A percentile compares a stretch with the other conserved stretches of the same genome.
phyloP scores from a whole-genome alignment of 495 filamentous ascomycete species.

The Hypoxylon cercidicola region DNA sequence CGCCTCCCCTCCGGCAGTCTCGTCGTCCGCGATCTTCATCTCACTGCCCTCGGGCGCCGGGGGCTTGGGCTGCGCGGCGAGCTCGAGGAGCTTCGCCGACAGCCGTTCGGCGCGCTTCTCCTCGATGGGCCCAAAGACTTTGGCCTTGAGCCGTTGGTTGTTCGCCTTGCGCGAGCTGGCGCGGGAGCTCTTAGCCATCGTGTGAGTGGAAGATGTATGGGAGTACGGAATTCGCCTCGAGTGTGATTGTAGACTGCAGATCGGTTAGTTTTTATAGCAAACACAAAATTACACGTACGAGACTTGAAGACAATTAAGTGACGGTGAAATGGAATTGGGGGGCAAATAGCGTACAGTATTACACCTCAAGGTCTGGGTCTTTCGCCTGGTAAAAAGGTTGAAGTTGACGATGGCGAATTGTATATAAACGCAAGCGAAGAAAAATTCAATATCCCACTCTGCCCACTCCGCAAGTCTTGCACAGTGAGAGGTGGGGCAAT shows the following conservation, averaged over 20 bases:
- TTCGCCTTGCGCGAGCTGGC: conserved; percentile 81
- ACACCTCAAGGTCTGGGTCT: no score
- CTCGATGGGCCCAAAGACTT: conserved; percentile 82
- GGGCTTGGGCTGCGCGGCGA: conserved; percentile 74
- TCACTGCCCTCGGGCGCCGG: conserved; percentile 37
- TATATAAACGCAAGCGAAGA: conserved; percentile 6
- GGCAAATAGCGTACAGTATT: no score
- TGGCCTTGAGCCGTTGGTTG: conserved; percentile 75
- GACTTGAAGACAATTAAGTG: no score
- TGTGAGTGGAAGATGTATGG: conserved; percentile 36
- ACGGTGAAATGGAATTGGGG: no score
- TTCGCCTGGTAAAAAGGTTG: neutral
- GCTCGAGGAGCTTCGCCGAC: conserved; percentile 79
- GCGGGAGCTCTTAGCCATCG: conserved; percentile 86
- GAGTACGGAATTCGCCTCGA: neutral
- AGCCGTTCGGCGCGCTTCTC: conserved; percentile 79
- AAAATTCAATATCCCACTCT: conserved; percentile 18
- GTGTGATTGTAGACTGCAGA: neutral
- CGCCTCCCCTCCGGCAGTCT: conserved; percentile 43
- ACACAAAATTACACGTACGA: neutral
- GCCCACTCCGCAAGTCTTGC: conserved; percentile 11
- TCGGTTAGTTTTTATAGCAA: conserved; percentile 4
- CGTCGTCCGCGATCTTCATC: conserved; percentile 38
- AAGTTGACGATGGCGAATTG: conserved; percentile 3
- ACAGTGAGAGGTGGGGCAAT: conserved; percentile 15